A percentile compares a stretch with the other conserved stretches of the same genome.
Conservation (phyloP, 805 yeast species). For the Yarrowia divulgata region DNA sequence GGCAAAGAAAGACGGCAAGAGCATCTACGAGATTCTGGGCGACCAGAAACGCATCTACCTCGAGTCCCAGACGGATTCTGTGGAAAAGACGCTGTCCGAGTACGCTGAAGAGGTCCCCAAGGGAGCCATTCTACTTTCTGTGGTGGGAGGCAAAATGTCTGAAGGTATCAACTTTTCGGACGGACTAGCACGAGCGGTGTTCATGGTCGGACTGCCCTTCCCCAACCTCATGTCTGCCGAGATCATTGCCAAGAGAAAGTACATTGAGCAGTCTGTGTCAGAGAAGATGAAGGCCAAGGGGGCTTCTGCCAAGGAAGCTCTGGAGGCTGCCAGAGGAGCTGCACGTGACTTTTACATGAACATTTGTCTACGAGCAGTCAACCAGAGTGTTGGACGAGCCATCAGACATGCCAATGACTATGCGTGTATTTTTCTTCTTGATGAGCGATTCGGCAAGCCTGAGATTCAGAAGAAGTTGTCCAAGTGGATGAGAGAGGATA, state of each 20-base stretch:
- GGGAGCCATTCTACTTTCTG: slow-evolving; percentile 76
- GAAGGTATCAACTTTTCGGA: slow-evolving; percentile 94
- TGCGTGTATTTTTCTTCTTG: slow-evolving; percentile 75
- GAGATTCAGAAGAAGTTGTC: slow-evolving; percentile 68
- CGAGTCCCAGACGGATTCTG: slow-evolving; percentile 60
- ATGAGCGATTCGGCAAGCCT: slow-evolving; percentile 60
- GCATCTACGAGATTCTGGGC: slow-evolving; percentile 47
- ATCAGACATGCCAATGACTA: slow-evolving; percentile 85
- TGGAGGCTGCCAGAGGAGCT: slow-evolving; percentile 47
- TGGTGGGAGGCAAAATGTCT: slow-evolving; percentile 90
- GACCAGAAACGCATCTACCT: slow-evolving; percentile 54
- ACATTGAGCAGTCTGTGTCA: slow-evolving; percentile 62
- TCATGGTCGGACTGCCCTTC: slow-evolving; percentile 87
- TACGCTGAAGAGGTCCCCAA: slow-evolving; percentile 57
- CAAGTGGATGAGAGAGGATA: slow-evolving; percentile 68
- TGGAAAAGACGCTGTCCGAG: slow-evolving; percentile 57
- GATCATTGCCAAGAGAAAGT: slow-evolving; percentile 71
- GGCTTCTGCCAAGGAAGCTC: slow-evolving; percentile 8
- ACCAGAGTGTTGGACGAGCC: slow-evolving; percentile 92
- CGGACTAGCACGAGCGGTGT: slow-evolving; percentile 82
- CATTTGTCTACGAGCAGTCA: slow-evolving; percentile 87
- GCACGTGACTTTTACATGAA: slow-evolving; percentile 77
- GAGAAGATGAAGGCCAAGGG: slow-evolving; percentile 48
- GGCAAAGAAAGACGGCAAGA: slow-evolving; percentile 41
- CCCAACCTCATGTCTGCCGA: slow-evolving; percentile 88